Evolutionary conservation across 345 rosid genomes (phyloP).

Genomic region (Noccaea caerulescens): DNA sequence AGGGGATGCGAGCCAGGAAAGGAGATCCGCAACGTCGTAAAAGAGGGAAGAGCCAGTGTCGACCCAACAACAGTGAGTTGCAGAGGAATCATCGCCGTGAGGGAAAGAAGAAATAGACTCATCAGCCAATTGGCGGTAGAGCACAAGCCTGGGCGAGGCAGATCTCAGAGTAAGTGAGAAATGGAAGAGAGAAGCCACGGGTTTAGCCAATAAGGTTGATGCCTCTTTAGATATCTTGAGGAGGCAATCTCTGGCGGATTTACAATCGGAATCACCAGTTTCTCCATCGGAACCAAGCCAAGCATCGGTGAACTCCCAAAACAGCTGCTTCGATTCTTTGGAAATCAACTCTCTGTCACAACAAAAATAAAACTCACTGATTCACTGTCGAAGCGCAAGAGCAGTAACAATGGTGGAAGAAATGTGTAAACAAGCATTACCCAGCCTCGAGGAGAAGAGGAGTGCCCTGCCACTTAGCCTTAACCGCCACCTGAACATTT

Average conservation of each 20-base stretch:
- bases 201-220: conserved; percentile 53
- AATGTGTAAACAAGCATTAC: conserved; percentile 47
- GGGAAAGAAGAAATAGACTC: conserved; percentile 96
- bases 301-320: conserved; percentile 80
- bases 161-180: conserved; percentile 87
- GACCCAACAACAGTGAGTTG: conserved; percentile 90
- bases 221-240: conserved; percentile 61
- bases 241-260: conserved; percentile 80
- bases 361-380: not conserved
- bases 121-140: conserved; percentile 86
- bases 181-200: conserved; percentile 70
- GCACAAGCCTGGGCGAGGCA: conserved; percentile 88
- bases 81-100: conserved; percentile 58
- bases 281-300: conserved; percentile 63
- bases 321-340: conserved; percentile 75
- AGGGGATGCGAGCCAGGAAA: conserved; percentile 59
- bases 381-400: conserved; percentile 10
- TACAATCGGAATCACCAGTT: conserved; percentile 52
- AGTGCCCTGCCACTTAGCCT: conserved; percentile 94
- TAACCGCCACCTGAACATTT: conserved; percentile 87
- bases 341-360: conserved; percentile 77
- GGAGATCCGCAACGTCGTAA: conserved; percentile 70
- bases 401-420: conserved; percentile 25
- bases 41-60: conserved; percentile 82
- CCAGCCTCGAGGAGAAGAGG: conserved; percentile 95